Evolutionary conservation across 2,329 filamentous ascomycete species (phyloP).

Genomic region (Pseudogymnoascus sp.): DNA sequence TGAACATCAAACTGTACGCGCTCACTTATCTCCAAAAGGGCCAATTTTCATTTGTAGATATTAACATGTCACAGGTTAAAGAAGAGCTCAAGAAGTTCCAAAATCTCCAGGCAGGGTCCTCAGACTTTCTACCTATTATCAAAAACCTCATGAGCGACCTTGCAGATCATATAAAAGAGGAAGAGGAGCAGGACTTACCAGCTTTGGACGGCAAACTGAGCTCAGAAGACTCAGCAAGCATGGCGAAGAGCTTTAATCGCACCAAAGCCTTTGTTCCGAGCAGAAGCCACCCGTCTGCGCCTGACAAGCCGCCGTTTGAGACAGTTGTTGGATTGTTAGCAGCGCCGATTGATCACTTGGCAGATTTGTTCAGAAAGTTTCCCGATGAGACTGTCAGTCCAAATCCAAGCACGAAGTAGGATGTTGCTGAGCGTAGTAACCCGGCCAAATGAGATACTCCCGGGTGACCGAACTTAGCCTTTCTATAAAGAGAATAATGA

Average conservation of each 20-base stretch:
- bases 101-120: slow-evolving; percentile 32
- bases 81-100: slow-evolving; percentile 43
- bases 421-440: too few relatives aligned
- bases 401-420: slow-evolving; percentile 16
- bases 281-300: not conserved
- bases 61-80: slow-evolving; percentile 37
- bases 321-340: slow-evolving; percentile 44
- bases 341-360: slow-evolving; percentile 47
- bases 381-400: slow-evolving; percentile 30
- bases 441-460: too few relatives aligned
- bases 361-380: slow-evolving; percentile 48
- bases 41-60: not conserved
- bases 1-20: slow-evolving; percentile 37
- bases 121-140: slow-evolving; percentile 37
- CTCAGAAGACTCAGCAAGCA: slow-evolving; percentile 18
- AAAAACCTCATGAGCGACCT: slow-evolving; percentile 37
- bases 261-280: not conserved
- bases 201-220: slow-evolving; percentile 38
- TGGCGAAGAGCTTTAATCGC: not conserved
- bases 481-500: not conserved
- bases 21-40: not conserved
- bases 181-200: slow-evolving; percentile 42
- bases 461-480: not conserved
- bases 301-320: slow-evolving; percentile 43
- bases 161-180: slow-evolving; percentile 41